Conservation (phyloP, 345 rosid genomes). For the Eucalyptus regnans region DNA sequence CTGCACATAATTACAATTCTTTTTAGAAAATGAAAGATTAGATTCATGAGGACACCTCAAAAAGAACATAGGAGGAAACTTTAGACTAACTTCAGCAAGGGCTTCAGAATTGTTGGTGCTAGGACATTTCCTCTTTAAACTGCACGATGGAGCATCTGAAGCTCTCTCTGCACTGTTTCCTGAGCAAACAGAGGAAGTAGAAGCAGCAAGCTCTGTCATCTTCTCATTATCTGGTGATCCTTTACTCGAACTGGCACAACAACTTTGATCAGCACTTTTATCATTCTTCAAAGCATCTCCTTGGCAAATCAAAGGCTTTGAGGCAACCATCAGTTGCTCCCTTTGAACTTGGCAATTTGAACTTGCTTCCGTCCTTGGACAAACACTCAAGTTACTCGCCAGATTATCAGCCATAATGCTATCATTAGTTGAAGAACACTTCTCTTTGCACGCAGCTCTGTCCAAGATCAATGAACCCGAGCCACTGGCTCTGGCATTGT, state of each 20-base stretch:
- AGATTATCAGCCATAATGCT: not conserved
- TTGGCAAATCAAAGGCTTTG: slow-evolving; percentile 10
- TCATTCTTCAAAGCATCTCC: slow-evolving; percentile 17
- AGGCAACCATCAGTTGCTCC: slow-evolving; percentile 14
- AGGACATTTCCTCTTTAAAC: slow-evolving; percentile 49
- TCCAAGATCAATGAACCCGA: slow-evolving; percentile 4
- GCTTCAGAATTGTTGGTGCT: slow-evolving; percentile 48
- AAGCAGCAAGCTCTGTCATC: slow-evolving; percentile 30
- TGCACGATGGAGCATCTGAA: slow-evolving; percentile 35
- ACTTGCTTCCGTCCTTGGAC: slow-evolving; percentile 9
- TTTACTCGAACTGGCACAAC: slow-evolving; percentile 18
- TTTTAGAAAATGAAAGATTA: not conserved
- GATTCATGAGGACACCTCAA: not conserved
- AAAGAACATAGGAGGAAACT: not conserved
- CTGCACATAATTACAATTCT: slow-evolving; percentile 12
- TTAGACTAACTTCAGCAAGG: slow-evolving; percentile 46
- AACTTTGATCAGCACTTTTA: not conserved
- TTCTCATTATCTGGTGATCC: slow-evolving; percentile 42
- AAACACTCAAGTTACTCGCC: not conserved
- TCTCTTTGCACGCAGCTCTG: slow-evolving; percentile 9
- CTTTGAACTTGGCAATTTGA: not conserved
- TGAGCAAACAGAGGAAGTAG: slow-evolving; percentile 72
- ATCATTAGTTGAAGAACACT: slow-evolving; percentile 7
- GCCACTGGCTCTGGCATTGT: slow-evolving; percentile 4
- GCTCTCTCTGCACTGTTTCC: slow-evolving; percentile 47